Base-by-base conservation (phyloP, 2,329 filamentous ascomycete species). In the Zymoseptoria brevis region DNA sequence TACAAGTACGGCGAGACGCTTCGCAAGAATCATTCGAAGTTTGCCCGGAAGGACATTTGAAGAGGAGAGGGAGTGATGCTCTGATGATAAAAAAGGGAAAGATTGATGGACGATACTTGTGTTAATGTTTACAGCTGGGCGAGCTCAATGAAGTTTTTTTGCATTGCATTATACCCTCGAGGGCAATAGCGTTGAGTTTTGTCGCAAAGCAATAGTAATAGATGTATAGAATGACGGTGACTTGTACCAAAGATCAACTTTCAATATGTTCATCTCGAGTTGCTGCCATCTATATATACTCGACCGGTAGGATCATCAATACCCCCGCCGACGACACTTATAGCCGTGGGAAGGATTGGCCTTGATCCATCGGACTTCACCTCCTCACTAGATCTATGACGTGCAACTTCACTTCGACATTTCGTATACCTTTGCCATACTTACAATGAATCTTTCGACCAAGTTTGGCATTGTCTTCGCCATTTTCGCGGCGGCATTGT, bases 11-110 rank as follows among this genome's bases (percentile, higher is more conserved):
- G 67, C 62, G 19, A 50, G 26, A 11, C 11, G 16, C 9, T 21
- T 4, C 69, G 76, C 21, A 71, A 74, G 56, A 75, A 73, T 30
- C 62, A 73, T 63, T 75, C 73, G 63, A 75, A 69, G 67, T 66
- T 69, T 60, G 75, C 75, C 1, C 69, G 75, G 50, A 76, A 77
- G 62, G 75, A 77, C 60, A 70, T 76, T 48, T 75, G 50, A 51
- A 19, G 63, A 55, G n/a, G 52, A 24, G 29, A 35, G 19, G 52
- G 19, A 16, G 24, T 16, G 4, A 45, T 16, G 13, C 13, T 45
- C 13, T n/a, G 16, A 45, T 16, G 35, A 6, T 16, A 16, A n/a
- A 16, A n/a, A 16, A n/a, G 5, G 13, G 13, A 45, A n/a, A 11
- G 35, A 45, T 16, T 7, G 3, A 45, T 45, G 26, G 26, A 29